Base-by-base conservation (phyloP, 176 grass and related monocot genomes). In the Musa troglodytarum region DNA sequence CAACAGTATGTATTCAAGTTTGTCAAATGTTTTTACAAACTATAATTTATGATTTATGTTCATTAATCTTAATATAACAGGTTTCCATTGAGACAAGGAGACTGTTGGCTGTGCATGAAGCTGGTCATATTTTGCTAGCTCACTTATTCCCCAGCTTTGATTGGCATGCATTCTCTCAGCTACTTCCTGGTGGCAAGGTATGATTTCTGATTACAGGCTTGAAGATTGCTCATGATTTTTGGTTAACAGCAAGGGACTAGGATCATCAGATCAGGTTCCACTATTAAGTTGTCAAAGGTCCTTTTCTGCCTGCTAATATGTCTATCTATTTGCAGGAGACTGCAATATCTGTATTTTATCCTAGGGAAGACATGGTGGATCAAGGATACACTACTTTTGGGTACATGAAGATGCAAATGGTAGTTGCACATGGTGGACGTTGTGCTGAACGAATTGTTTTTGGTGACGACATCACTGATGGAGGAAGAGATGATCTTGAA, bases 351-450 rank as follows among this genome's bases (percentile, higher is more conserved):
- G 74, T 83, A 64, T 83, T 83, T 77, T 83, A 83, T 77, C 81
- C 81, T 49, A 70, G 81, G 34, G 81, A 83, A 63, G 81, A 83
- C 63, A 71, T 83, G 74, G 69, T 80, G 17, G 81, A 83, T 70
- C 81, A 69, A 71, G 81, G 64, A 14, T 83, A 77, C 23, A 76
- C 75, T 51, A 83, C 74, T 8, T 77, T 83, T 61, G 81, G 81
- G 23, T 83, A 83, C 19, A 77, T 83, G 81, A 77, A 83, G 57
- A 83, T 83, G 81, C 81, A 83, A 72, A 83, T 83, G 81, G 81
- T 83, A 21, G 81, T 83, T 19, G 81, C 81, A 20, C 74, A 83
- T 71, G 81, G 81, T 52, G 81, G 81, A n/a, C 74, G 81, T 1
- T 83, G 81, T 70, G 81, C 81, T 52, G 81, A 83, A 62, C 65